Conservation (phyloP, 2,329 filamentous ascomycete genomes). For the Trichoderma polysporum region DNA sequence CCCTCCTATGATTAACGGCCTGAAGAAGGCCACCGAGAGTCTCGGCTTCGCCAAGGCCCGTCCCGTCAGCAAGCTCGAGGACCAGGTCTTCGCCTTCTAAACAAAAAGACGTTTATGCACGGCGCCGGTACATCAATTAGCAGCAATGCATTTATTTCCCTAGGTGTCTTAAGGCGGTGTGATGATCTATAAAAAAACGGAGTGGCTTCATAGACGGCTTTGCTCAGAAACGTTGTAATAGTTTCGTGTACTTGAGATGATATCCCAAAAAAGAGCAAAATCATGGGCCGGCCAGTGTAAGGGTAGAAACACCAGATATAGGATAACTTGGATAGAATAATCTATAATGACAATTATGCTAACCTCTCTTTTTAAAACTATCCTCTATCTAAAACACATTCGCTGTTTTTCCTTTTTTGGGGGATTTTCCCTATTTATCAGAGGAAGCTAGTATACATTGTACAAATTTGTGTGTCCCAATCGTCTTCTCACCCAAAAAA, state of each 20-base stretch:
- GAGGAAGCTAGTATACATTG: conserved; percentile 13
- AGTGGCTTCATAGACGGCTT: not conserved
- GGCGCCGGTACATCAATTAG: not conserved
- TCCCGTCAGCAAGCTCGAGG: conserved; percentile 94
- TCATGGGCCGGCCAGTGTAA: not conserved
- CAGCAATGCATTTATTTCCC: not conserved
- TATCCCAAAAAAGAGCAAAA: not conserved
- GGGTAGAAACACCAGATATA: not conserved
- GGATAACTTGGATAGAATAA: conserved; percentile 9
- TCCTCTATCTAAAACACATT: conserved; percentile 11
- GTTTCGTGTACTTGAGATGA: not conserved
- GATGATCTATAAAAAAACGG: not conserved
- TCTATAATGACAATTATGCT: conserved; percentile 9
- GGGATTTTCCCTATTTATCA: not conserved
- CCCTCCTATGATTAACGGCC: conserved; percentile 91
- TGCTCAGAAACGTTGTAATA: not conserved
- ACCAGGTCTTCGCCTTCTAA: conserved; percentile 94
- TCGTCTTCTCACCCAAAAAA: not conserved
- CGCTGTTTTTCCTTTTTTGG: not conserved
- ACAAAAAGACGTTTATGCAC: not conserved
- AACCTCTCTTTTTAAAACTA: not conserved
- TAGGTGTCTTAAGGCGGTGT: not conserved
- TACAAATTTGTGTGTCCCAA: conserved; percentile 6
- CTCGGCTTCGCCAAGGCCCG: conserved; percentile 90
- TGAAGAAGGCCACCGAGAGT: conserved; percentile 92